Conservation (phyloP, 2,329 filamentous ascomycete genomes). For the Furcasterigmium furcatum region DNA sequence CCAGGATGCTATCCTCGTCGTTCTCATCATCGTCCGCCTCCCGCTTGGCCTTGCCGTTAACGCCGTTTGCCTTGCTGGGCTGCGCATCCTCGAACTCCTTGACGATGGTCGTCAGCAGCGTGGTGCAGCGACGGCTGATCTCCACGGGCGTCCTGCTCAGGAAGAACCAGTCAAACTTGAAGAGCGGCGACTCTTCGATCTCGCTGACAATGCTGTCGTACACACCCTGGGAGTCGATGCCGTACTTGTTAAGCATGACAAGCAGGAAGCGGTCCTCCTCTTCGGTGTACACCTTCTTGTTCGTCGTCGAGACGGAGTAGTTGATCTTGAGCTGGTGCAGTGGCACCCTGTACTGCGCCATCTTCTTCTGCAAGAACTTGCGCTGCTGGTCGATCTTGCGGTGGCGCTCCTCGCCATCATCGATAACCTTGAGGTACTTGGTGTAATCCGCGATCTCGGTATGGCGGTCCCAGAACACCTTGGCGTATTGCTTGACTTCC, state of each 20-base stretch:
- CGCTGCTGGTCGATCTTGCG: slow-evolving; percentile 88
- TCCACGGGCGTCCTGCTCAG: slow-evolving; percentile 90
- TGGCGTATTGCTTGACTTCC: slow-evolving; percentile 88
- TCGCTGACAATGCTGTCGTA: slow-evolving; percentile 97
- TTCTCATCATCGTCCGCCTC: slow-evolving; percentile 78
- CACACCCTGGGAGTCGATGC: slow-evolving; percentile 84
- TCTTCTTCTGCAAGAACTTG: slow-evolving; percentile 91
- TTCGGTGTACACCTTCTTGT: slow-evolving; percentile 99
- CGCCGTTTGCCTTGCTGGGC: slow-evolving; percentile 50
- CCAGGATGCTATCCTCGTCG: slow-evolving; percentile 76
- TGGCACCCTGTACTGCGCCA: slow-evolving; percentile 94
- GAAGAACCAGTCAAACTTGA: slow-evolving; percentile 99
- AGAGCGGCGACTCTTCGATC: slow-evolving; percentile 89
- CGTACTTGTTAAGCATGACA: slow-evolving; percentile 88
- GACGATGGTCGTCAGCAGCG: slow-evolving; percentile 88
- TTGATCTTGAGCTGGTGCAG: slow-evolving; percentile 98
- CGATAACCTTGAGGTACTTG: slow-evolving; percentile 86
- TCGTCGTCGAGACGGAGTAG: slow-evolving; percentile 97
- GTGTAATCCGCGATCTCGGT: slow-evolving; percentile 84
- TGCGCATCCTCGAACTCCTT: slow-evolving; percentile 82
- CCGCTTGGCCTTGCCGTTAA: slow-evolving; percentile 70
- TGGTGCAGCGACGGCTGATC: slow-evolving; percentile 88
- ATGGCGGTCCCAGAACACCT: slow-evolving; percentile 95
- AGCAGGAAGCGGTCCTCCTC: slow-evolving; percentile 95
- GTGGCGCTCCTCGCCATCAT: slow-evolving; percentile 87